phyloP scores from a whole-genome alignment of 2,329 filamentous ascomycete species.

The Nothophoma quercina region DNA sequence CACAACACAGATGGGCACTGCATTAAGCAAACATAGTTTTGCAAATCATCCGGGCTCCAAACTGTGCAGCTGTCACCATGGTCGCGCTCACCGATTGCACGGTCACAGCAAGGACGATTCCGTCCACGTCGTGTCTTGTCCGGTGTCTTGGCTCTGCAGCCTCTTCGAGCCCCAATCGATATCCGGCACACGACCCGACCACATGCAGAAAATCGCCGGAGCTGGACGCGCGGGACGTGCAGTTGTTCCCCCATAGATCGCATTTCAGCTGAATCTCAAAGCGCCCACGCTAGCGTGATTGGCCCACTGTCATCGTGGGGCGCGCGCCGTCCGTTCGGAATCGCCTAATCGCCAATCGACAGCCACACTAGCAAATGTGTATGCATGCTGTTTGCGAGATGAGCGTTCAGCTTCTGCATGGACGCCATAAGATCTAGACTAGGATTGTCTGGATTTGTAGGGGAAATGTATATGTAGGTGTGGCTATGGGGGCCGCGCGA shows the following conservation, averaged over 20 bases:
- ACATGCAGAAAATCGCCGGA: constrained; percentile 7
- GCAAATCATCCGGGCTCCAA: too few relatives aligned
- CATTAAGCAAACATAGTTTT: not conserved
- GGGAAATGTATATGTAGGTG: not conserved
- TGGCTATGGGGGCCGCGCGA: constrained; percentile 1
- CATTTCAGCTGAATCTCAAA: not conserved
- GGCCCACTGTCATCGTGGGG: constrained; percentile 7
- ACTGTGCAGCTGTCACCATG: not conserved
- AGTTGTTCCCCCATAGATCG: too few relatives aligned
- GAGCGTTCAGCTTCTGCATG: constrained; percentile 9
- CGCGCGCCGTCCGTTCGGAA: constrained; percentile 5
- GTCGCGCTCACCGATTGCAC: not conserved
- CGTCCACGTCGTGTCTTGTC: constrained; percentile 3
- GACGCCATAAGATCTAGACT: not conserved
- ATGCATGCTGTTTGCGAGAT: constrained; percentile 2
- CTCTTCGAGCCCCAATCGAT: not conserved
- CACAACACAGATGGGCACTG: too few relatives aligned
- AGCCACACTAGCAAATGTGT: not conserved
- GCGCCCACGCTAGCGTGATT: constrained; percentile 3
- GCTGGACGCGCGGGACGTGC: constrained; percentile 1
- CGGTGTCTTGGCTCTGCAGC: constrained; percentile 5
- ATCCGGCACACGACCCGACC: not conserved
- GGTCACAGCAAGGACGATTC: not conserved
- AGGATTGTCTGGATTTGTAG: not conserved
- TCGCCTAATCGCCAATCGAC: constrained; percentile 9